Evolutionary conservation across 441 rosid genomes (phyloP).

Genomic region (Brassica balearica): DNA sequence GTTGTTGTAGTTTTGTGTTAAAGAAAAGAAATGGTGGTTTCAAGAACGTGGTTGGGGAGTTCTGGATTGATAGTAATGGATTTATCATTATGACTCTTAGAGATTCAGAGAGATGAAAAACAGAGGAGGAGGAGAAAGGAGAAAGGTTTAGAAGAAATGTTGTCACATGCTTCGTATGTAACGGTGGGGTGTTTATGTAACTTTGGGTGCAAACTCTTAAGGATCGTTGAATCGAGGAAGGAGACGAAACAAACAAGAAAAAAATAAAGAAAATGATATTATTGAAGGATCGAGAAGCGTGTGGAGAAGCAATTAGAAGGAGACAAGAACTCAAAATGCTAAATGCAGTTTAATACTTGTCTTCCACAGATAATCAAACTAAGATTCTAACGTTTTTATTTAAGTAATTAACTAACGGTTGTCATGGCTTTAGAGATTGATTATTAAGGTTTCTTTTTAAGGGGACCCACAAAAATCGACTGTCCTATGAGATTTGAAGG

Average conservation of each 20-base stretch:
- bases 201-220: conserved; percentile 18
- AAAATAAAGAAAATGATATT: not conserved
- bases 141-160: conserved; percentile 6
- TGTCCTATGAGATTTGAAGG: conserved; percentile 25
- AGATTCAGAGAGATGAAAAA: conserved; percentile 26
- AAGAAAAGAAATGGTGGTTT: not conserved
- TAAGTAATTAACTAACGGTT: conserved; percentile 9
- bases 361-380: conserved; percentile 31
- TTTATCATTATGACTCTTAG: conserved; percentile 20
- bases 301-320: not conserved
- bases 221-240: conserved; percentile 32
- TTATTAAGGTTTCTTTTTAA: conserved; percentile 6
- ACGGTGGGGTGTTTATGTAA: conserved; percentile 29
- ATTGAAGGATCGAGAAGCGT: conserved; percentile 31
- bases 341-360: not conserved
- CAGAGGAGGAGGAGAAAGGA: not conserved
- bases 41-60: conserved; percentile 22
- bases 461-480: conserved; percentile 14
- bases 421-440: conserved; percentile 2
- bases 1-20: conserved; percentile 22
- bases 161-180: conserved; percentile 34
- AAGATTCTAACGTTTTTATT: not conserved
- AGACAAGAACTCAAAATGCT: conserved; percentile 12
- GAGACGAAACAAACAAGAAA: conserved; percentile 11
- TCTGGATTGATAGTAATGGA: conserved; percentile 35